phyloP scores from a whole-genome alignment of 257 asterid genomes.

The Jasminum sambac region DNA sequence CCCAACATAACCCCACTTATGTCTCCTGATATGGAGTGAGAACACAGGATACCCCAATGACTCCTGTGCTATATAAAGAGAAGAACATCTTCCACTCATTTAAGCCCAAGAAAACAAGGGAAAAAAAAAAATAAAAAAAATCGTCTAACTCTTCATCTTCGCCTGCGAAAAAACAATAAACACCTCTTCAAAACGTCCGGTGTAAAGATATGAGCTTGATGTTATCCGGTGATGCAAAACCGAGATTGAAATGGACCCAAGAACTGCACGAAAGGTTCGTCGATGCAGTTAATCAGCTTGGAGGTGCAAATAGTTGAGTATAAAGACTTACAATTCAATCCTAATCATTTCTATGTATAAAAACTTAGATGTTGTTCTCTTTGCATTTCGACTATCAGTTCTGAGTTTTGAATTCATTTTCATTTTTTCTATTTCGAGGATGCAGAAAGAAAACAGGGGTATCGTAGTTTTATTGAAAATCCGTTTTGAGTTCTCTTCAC shows the following conservation, averaged over 20 bases:
- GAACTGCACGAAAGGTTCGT: constrained; percentile 67
- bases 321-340: not conserved
- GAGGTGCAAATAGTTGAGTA: constrained; percentile 86
- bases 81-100: constrained; percentile 37
- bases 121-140: not conserved
- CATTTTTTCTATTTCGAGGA: too few species aligned
- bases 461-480: too few species aligned
- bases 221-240: constrained; percentile 85
- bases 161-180: constrained; percentile 25
- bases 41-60: constrained; percentile 57
- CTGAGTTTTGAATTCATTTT: too few species aligned
- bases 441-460: too few species aligned
- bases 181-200: constrained; percentile 48
- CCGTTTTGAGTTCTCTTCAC: too few species aligned
- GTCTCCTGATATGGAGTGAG: constrained; percentile 95
- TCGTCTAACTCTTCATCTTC: constrained; percentile 31
- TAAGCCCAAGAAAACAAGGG: constrained; percentile 1
- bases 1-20: constrained; percentile 40
- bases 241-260: constrained; percentile 91
- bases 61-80: constrained; percentile 63
- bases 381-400: too few species aligned
- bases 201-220: constrained; percentile 54
- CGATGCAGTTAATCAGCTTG: constrained; percentile 71
- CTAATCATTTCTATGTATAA: not conserved
- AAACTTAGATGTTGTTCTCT: too few species aligned